Evolutionary conservation across 2,329 filamentous ascomycete genomes (phyloP), one percentile per base, ranked within the genome.

Genomic region (Tolypocladium paradoxum): DNA sequence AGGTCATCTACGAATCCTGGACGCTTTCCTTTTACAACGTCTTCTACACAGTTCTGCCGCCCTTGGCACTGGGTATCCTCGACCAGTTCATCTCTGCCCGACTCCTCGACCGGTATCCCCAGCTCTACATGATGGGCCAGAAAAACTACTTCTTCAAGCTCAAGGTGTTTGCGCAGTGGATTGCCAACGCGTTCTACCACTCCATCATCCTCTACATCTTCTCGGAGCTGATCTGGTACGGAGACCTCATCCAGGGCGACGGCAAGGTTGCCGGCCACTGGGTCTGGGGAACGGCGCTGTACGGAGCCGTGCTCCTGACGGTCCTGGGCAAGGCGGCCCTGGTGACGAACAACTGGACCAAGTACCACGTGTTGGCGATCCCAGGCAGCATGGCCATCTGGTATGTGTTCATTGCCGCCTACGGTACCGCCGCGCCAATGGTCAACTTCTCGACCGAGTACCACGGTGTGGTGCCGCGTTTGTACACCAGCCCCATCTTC

Each of bases 11-110:
- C 78, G 93, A 99, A 72, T 97, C 93, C 11, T 99, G 95, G 95
- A 96, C 91, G 0, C 76, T 99, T n/a, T 96, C 92, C 8, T 95
- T 97, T 74, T 99, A 96, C 78, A 99, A 99, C 75, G 90, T 99
- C 68, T 87, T 99, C 68, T 99, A 95, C 74, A 99, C 93, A 0
- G 87, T 95, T 22, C 76, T 96, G 20, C 93, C 93, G 18, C 93
- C 93, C 1, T 85, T 99, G 55, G 92, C 90, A 1, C 85, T 99
- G 65, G 93, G 93, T 61, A 95, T 99, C 58, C 89, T 96, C 59
- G 95, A 99, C 68, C 95, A 99, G 67, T 97, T 95, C 71, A 90
- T 99, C 64, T 96, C 90, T 43, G 93, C 95, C 7, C 85, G 93
- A 27, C 76, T 99, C 24, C 78, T 99, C 14, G 93, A 99, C 70